Evolutionary conservation across 805 yeast species (phyloP), one percentile per base, ranked within the genome.

Genomic region (Cyberlindnera lachancei): DNA sequence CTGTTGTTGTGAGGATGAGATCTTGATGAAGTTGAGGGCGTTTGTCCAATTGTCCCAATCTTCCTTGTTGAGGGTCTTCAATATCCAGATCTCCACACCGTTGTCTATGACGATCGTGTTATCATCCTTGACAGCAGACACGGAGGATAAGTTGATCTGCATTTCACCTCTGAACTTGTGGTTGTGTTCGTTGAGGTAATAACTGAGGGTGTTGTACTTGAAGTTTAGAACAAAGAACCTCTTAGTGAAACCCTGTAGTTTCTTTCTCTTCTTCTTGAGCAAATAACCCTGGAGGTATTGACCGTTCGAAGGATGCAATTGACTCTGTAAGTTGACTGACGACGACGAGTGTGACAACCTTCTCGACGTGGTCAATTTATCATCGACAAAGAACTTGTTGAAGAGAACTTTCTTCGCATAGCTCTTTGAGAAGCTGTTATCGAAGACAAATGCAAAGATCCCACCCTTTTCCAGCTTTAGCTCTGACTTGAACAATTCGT

Each of bases 81-180:
- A 63, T 23, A 75, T 76, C 97, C 97, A 90, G 8, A 83, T 77
- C 53, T 90, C 97, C 75, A 90, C 78, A 3, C 97, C 97, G 0
- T 96, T 86, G 54, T 92, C 96, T 37, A 92, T 70, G 28, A 80
- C 76, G 26, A 92, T 76, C 47, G 83, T 79, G 33, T 73, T 60
- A 16, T 74, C 72, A 36, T 71, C 70, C 17, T 73, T 66, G 46
- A 79, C 79, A 0, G 94, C 95, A 35, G 88, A 73, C 2, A 92
- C 76, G n/a, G 82, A 82, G 3, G 94, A 77, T 29, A 81, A 69
- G 33, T 72, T 75, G 30, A 92, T 75, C 23, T 90, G 94, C 85
- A 92, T 86, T 49, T 85, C 87, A 35, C 98, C 98, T 35, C 97
- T 69, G 29, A 85, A 68, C 43, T 77, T 76, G 45, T 77, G 73